A percentile compares a stretch with the other conserved stretches of the same genome.
These are phyloP conservation scores for Helianthus annuus DNA, from an alignment of 129 eudicot genomes.

Conservation along the genomic window DNA sequence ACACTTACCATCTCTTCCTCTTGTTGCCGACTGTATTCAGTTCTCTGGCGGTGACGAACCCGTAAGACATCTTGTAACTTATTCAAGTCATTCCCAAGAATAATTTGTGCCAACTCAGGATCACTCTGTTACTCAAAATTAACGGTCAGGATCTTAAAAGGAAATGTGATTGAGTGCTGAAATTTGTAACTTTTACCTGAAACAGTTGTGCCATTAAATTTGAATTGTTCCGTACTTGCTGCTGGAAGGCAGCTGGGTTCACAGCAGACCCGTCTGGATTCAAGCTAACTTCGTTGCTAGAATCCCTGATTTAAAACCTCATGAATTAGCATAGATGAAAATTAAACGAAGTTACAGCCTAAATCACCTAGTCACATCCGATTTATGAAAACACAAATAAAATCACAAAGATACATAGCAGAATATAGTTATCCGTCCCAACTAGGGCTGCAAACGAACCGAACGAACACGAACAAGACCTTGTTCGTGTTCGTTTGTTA, in stretches of 20 bases:
- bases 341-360: too few species aligned
- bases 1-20: constrained; percentile 78
- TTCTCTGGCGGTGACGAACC: constrained; percentile 69
- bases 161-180: background rate
- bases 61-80: constrained; percentile 73
- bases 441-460: too few species aligned
- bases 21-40: constrained; percentile 59
- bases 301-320: constrained; percentile 42
- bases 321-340: constrained; percentile 1
- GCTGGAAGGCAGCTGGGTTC: constrained; percentile 89
- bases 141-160: constrained; percentile 28
- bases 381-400: too few species aligned
- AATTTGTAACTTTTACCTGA: constrained; percentile 53
- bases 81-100: constrained; percentile 84
- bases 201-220: constrained; percentile 84
- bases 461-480: too few species aligned
- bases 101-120: constrained; percentile 90
- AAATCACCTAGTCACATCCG: too few species aligned
- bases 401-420: too few species aligned
- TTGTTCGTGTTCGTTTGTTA: too few species aligned
- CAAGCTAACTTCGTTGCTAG: constrained; percentile 51
- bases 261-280: constrained; percentile 93
- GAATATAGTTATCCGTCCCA: too few species aligned
- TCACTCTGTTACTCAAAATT: constrained; percentile 58
- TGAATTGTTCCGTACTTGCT: constrained; percentile 76